Base-by-base conservation (phyloP, 495 filamentous ascomycete species). In the Stereocaulon alpinum region DNA sequence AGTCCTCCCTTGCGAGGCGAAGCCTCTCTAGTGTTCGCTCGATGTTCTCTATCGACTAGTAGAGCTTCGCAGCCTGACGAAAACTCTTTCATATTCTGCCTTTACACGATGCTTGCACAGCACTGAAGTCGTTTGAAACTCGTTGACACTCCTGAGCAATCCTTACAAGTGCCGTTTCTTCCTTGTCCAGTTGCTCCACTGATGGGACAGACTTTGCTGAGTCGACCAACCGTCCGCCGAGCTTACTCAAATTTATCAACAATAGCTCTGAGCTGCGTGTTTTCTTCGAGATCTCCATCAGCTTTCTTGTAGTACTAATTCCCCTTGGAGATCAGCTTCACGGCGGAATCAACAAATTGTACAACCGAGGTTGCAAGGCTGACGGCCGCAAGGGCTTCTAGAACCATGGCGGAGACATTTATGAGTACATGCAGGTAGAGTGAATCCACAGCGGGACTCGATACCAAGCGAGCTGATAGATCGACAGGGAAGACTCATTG, bases 271-370 rank as follows among this genome's bases (percentile, higher is more conserved):
- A 59, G 60, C 29, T 59, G 40, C 15, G 14, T 49, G 52, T 56
- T 30, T 55, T 65, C 61, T 24, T n/a, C 12, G 11, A 58, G 24
- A 29, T 20, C 40, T 47, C 64, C 57, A 18, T 60, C 58, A 24
- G 52, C 18, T 18, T 49, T 43, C 18, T 52, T 40, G 34, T 64
- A 57, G 22, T 66, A 55, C 56, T 67, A 20, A 40, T 45, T 48
- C 11, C 52, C 57, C n/a, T 54, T 58, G 15, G 66, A 64, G 11
- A 66, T 40, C 4, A 68, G 18, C 24, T 63, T 59, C 1, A 32
- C 40, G 41, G 43, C 42, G 44, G 64, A 68, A 17, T 68, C 61
- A 30, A 68, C 57, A 51, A 68, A 68, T 24, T 64, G 56, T 29
- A 68, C 50, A 3, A 66, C 40, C 32, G 61, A 61, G 18, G 58